Percentiles rank a stretch among this genome's conserved stretches.
phyloP scores from a whole-genome alignment of 345 rosid species.

The Carallia brachiata region DNA sequence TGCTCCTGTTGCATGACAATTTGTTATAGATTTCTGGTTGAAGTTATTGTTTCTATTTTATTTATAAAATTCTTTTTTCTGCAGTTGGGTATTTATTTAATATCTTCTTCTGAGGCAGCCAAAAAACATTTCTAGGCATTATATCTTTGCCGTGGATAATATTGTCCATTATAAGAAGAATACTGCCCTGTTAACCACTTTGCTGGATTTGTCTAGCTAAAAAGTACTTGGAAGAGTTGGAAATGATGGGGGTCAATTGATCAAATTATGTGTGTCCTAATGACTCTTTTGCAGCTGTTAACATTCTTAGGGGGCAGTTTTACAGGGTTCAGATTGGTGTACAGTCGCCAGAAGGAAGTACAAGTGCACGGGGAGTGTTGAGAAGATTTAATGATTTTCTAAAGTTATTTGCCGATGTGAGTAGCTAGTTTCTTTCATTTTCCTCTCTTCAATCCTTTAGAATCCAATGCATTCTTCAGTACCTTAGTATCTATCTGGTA shows the following conservation, averaged over 20 bases:
- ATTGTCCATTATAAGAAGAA: neutral
- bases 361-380: constrained; percentile 60
- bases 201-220: neutral
- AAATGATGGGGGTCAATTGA: neutral
- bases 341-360: constrained; percentile 88
- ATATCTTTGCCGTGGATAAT: no score
- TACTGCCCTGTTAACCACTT: neutral
- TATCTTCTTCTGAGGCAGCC: no score
- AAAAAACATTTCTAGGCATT: no score
- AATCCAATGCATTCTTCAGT: no score
- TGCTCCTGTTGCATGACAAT: no score
- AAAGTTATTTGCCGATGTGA: constrained; percentile 81
- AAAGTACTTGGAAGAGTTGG: neutral
- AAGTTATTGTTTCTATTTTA: no score
- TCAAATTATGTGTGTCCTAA: neutral
- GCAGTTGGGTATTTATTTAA: no score
- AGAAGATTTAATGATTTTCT: constrained; percentile 95
- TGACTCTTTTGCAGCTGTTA: constrained; percentile 16
- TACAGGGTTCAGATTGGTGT: constrained; percentile 96
- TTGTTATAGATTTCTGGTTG: no score
- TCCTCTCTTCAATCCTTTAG: no score
- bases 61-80: no score
- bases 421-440: constrained; percentile 21
- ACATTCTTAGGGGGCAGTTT: constrained; percentile 78
- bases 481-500: no score